Conservation (phyloP, 2,329 filamentous ascomycete species). For the Cadophora malorum region DNA sequence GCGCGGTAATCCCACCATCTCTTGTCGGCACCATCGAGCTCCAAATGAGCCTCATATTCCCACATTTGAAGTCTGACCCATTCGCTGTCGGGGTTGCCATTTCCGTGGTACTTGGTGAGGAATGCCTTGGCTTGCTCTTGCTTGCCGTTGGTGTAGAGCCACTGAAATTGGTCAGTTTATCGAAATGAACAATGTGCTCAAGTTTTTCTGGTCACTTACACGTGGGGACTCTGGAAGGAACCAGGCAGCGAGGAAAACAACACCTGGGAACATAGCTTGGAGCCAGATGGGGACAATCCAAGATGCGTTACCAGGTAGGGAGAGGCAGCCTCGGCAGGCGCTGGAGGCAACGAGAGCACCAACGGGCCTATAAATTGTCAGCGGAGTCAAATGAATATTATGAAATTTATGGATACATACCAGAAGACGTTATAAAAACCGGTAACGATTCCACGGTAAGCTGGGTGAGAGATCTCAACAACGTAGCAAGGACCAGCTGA, state of each 20-base stretch:
- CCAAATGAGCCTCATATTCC: constrained; percentile 57
- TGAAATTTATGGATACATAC: constrained; percentile 20
- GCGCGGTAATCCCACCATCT: constrained; percentile 62
- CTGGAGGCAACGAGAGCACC: constrained; percentile 60
- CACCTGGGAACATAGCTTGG: constrained; percentile 57
- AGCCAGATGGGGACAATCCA: constrained; percentile 60
- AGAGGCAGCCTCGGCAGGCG: constrained; percentile 57
- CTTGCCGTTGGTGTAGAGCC: constrained; percentile 51
- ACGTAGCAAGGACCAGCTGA: constrained; percentile 55
- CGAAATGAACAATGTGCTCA: neutral
- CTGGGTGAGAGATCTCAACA: constrained; percentile 53
- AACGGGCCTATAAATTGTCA: constrained; percentile 52
- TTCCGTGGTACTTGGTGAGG: constrained; percentile 57
- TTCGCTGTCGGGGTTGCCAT: constrained; percentile 56
- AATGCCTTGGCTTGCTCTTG: constrained; percentile 49
- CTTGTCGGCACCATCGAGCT: constrained; percentile 59
- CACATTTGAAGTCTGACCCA: constrained; percentile 57
- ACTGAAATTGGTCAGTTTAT: constrained; percentile 36
- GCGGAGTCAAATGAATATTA: neutral
- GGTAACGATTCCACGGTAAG: constrained; percentile 51
- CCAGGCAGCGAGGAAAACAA: constrained; percentile 52
- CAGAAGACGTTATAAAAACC: constrained; percentile 43
- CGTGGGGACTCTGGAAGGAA: constrained; percentile 56
- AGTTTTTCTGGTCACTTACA: constrained; percentile 11
- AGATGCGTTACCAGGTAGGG: constrained; percentile 46